Conservation (phyloP, 768 basidiomycete species). For the Suillus tomentosus region DNA sequence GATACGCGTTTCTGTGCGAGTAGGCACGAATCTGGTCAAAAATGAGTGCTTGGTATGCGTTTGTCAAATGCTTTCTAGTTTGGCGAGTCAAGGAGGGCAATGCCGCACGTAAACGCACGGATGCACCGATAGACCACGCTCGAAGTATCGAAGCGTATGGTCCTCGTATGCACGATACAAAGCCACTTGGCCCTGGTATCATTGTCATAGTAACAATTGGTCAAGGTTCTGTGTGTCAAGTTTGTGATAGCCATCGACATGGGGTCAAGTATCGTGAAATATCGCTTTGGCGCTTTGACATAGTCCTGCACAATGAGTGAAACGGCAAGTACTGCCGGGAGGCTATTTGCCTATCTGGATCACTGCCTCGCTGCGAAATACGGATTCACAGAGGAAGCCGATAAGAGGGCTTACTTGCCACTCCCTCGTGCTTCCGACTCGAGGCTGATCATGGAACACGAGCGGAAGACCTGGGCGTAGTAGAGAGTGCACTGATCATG, state of each 20-base stretch:
- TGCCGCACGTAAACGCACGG: conserved; percentile 10
- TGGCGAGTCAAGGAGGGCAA: conserved; percentile 11
- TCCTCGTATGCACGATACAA: conserved; percentile 13
- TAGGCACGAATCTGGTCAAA: neutral
- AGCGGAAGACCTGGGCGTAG: neutral
- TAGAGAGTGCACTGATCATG: neutral
- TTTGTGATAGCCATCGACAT: conserved; percentile 7
- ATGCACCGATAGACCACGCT: conserved; percentile 14
- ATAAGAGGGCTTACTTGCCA: conserved; percentile 8
- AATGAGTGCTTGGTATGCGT: neutral
- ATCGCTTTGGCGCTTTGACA: neutral
- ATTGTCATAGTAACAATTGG: conserved; percentile 11
- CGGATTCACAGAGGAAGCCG: conserved; percentile 12
- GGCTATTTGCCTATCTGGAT: conserved; percentile 16
- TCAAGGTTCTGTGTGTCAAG: neutral
- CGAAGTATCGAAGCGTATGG: neutral
- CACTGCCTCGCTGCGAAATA: conserved; percentile 10
- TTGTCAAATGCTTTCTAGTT: neutral
- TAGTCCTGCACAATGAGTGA: conserved; percentile 8
- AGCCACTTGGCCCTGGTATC: conserved; percentile 13
- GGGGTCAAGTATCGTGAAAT: neutral
- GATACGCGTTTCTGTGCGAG: conserved; percentile 1
- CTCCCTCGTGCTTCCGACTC: conserved; percentile 19
- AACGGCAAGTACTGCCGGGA: neutral
- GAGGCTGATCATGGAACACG: conserved; percentile 10